These are phyloP conservation scores for Phyllostachys edulis DNA, from an alignment of 176 grass and related monocot genomes.

Conservation along the genomic window DNA sequence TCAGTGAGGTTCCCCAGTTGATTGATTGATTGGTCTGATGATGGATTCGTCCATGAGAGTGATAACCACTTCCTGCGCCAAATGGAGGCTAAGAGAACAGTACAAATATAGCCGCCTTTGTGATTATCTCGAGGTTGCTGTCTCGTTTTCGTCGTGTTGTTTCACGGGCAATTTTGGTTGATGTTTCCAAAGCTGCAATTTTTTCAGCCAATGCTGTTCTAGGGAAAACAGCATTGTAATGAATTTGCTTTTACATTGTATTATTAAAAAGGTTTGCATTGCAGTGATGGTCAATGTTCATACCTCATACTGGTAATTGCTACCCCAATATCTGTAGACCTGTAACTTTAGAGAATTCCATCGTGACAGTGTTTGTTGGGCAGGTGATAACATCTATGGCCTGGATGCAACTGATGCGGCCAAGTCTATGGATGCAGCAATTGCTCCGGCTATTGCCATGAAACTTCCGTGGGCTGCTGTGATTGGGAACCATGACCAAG, in stretches of 20 bases:
- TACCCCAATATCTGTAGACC: neutral
- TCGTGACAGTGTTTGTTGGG: neutral
- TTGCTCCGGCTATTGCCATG: constrained; percentile 66
- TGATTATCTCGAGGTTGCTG: neutral
- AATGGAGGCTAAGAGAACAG: neutral
- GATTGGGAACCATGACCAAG: constrained; percentile 92
- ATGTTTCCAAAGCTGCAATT: constrained; percentile 23
- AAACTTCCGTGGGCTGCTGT: constrained; percentile 89
- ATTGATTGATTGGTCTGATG: neutral
- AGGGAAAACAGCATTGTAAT: neutral
- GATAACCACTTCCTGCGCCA: neutral
- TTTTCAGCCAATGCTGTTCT: neutral
- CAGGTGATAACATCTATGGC: constrained; percentile 93
- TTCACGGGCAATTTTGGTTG: constrained; percentile 30
- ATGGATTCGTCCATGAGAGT: neutral
- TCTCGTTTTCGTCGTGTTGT: constrained; percentile 17
- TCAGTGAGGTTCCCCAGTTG: neutral
- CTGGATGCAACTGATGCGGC: constrained; percentile 55
- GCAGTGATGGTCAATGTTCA: neutral
- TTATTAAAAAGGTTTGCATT: neutral
- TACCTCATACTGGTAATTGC: neutral
- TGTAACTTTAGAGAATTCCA: neutral
- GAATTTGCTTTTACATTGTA: neutral
- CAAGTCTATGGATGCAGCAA: constrained; percentile 82
- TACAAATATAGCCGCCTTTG: neutral